Evolutionary conservation across 805 yeast species (phyloP).

Genomic region (Maudiozyma barnettii): DNA sequence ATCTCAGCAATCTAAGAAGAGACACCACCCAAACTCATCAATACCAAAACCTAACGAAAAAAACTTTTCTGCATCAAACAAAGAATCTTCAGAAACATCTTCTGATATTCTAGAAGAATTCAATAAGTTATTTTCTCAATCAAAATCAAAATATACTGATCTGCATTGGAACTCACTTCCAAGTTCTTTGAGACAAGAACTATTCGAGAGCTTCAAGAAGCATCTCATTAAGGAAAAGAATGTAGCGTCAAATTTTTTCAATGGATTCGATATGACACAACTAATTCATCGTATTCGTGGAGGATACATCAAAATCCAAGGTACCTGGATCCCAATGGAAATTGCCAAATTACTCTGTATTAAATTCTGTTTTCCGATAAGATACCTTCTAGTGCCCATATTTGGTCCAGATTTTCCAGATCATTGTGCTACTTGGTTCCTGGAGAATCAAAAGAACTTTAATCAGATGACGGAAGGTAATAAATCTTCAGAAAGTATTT

Average conservation of each 20-base stretch:
- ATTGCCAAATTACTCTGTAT: slow-evolving; percentile 59
- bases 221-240: slow-evolving; percentile 8
- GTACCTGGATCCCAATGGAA: slow-evolving; percentile 80
- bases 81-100: no score
- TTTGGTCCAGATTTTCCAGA: slow-evolving; percentile 58
- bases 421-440: slow-evolving; percentile 20
- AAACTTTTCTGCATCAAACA: no score
- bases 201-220: slow-evolving; percentile 9
- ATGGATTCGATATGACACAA: slow-evolving; percentile 12
- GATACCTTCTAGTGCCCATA: slow-evolving; percentile 67
- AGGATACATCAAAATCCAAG: slow-evolving; percentile 86
- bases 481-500: background rate
- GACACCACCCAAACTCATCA: background rate
- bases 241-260: slow-evolving; percentile 7
- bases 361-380: slow-evolving; percentile 66
- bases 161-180: slow-evolving; percentile 23
- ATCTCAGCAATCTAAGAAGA: background rate
- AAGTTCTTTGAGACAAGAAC: slow-evolving; percentile 8
- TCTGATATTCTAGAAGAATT: background rate
- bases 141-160: slow-evolving; percentile 14
- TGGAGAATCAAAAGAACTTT: background rate
- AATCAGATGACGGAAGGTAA: background rate
- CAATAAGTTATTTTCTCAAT: background rate
- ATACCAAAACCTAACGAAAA: no score
- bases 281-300: slow-evolving; percentile 69